Evolutionary conservation across 176 grass and related monocot species (phyloP), one percentile per base, ranked within the genome.

Genomic region (Microstegium vimineum): DNA sequence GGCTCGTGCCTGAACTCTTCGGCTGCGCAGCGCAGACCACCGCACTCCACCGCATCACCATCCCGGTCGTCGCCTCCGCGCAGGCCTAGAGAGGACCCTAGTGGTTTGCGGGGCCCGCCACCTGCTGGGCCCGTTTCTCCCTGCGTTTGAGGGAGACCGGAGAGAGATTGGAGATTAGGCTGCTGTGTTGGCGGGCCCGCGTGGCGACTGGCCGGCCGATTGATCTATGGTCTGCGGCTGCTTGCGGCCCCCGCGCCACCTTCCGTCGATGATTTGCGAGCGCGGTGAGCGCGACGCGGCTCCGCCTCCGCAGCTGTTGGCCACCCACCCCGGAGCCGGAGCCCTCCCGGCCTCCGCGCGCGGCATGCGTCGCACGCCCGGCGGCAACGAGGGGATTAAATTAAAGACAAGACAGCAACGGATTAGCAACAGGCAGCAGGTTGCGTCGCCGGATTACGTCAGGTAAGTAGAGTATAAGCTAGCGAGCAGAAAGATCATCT

Each of bases 61-160:
- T 17, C 32, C 52, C 74, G 83, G 78, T 82, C 73, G 79, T 85
- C 79, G 56, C 64, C 83, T 71, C 59, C 75, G 46, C 59, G 33
- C 52, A 9, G 51, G 20, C 51, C 51, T 52, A 52, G 41, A 65
- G 23, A 59, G 14, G n/a, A n/a, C n/a, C 42, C 4, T 57, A 47
- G 84, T 67, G 79, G 59, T 51, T 79, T 8, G 49, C 67, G 74
- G 83, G 84, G 14, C 74, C 88, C 88, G 8, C 72, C 65, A 1
- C 23, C 31, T 1, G 11, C 26, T n/a, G 33, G 6, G 6, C 62
- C 18, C 26, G 6, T 26, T n/a, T 6, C 4, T n/a, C 63, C 37
- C 66, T 5, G 5, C 31, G 18, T 12, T 2, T 5, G 63, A 27
- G 61, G 17, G 37, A 47, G 75, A 71, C 11, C 37, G 6, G 10